Conservation (phyloP, 2,329 filamentous ascomycete genomes). For the Seiridium unicorne region DNA sequence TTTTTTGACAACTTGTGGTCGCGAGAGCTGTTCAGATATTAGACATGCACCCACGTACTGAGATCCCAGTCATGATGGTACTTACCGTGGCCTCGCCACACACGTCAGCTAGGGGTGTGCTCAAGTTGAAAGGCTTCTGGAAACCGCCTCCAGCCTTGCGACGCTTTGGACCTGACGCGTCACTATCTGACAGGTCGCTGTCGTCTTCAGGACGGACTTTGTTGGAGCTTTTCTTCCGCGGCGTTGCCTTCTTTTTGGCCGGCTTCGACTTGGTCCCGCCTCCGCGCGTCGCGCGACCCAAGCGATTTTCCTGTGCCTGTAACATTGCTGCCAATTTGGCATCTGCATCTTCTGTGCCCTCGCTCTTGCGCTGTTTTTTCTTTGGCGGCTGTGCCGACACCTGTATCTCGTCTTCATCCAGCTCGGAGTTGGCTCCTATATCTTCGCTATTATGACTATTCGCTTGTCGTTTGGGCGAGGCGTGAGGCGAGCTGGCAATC, state of each 20-base stretch:
- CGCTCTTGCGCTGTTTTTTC: constrained; percentile 67
- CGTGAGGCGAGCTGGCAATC: constrained; percentile 13
- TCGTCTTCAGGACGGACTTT: constrained; percentile 78
- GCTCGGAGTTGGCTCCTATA: constrained; percentile 27
- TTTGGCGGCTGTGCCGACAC: constrained; percentile 47
- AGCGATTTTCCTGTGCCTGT: constrained; percentile 86
- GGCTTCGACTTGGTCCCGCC: constrained; percentile 54
- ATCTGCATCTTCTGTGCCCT: constrained; percentile 70
- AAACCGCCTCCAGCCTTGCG: constrained; percentile 90
- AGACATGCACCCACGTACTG: background rate
- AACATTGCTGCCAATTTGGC: constrained; percentile 83
- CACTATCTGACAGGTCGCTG: constrained; percentile 68
- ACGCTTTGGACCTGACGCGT: constrained; percentile 57
- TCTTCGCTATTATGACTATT: constrained; percentile 28
- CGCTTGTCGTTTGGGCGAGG: constrained; percentile 17
- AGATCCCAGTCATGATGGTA: constrained; percentile 8
- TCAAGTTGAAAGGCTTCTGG: constrained; percentile 80
- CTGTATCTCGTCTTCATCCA: constrained; percentile 41
- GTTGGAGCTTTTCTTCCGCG: constrained; percentile 72
- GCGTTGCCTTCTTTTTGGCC: constrained; percentile 58
- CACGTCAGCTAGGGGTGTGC: constrained; percentile 65
- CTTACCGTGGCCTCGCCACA: constrained; percentile 65
- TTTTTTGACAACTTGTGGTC: constrained; percentile 93
- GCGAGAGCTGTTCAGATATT: constrained; percentile 64
- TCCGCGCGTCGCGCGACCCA: constrained; percentile 72